These are phyloP conservation scores for Pluteus cervinus DNA, from an alignment of 768 basidiomycete genomes.

Conservation along the genomic window DNA sequence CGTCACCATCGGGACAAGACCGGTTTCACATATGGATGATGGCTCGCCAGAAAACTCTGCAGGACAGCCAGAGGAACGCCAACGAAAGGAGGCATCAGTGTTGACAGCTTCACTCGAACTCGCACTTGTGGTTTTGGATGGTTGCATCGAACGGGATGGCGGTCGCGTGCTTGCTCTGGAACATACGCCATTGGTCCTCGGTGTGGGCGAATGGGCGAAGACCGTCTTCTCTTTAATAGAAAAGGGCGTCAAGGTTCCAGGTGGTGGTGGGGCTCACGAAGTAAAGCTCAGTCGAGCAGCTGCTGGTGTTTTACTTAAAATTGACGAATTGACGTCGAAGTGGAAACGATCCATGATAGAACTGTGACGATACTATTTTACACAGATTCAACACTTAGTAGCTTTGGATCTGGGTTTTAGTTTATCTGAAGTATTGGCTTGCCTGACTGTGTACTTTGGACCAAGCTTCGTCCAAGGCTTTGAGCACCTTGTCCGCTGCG, in stretches of 20 bases:
- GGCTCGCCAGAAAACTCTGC: constrained; percentile 27
- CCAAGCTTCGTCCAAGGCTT: constrained; percentile 49
- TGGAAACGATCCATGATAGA: too few species aligned
- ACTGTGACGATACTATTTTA: too few species aligned
- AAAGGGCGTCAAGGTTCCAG: constrained; percentile 52
- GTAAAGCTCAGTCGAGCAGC: constrained; percentile 58
- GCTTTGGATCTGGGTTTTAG: too few species aligned
- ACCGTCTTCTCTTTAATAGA: constrained; percentile 61
- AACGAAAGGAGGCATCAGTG: constrained; percentile 63
- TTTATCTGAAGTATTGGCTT: constrained; percentile 33
- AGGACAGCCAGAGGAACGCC: constrained; percentile 21
- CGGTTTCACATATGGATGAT: constrained; percentile 40
- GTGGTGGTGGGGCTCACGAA: constrained; percentile 63
- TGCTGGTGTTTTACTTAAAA: constrained; percentile 77
- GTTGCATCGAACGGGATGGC: constrained; percentile 66
- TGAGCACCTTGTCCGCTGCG: constrained; percentile 45
- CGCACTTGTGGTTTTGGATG: constrained; percentile 69
- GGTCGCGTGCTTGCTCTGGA: constrained; percentile 74
- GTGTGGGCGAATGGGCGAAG: constrained; percentile 76
- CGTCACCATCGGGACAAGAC: constrained; percentile 66
- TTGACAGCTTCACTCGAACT: constrained; percentile 75
- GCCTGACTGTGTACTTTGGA: constrained; percentile 32
- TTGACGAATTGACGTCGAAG: constrained; percentile 35
- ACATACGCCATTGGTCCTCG: constrained; percentile 63
- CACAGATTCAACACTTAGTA: too few species aligned